phyloP scores from a whole-genome alignment of 495 filamentous ascomycete species.

The Cladorrhinum samala region DNA sequence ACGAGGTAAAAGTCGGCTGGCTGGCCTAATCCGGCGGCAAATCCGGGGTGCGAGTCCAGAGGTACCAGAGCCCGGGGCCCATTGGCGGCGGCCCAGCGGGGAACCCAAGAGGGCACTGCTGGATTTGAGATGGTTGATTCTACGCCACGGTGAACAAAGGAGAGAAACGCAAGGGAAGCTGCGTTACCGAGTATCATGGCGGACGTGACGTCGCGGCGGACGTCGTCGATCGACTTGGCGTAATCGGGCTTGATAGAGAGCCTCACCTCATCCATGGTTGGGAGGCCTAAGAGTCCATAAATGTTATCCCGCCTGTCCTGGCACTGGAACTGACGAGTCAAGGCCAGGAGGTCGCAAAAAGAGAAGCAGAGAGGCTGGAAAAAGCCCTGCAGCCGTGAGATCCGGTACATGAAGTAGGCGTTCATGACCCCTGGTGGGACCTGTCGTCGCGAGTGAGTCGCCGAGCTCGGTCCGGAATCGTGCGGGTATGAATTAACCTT shows the following conservation, averaged over 20 bases:
- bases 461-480: background rate
- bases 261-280: conserved; percentile 8
- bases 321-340: conserved; percentile 14
- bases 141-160: background rate
- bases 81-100: too few species aligned
- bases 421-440: conserved; percentile 7
- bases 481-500: too few species aligned
- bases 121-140: too few species aligned
- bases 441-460: background rate
- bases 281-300: conserved; percentile 13
- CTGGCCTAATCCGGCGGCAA: too few species aligned
- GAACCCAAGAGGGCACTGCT: too few species aligned
- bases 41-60: too few species aligned
- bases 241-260: conserved; percentile 8
- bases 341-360: conserved; percentile 11
- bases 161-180: background rate
- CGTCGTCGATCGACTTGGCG: background rate
- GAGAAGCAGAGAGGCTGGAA: conserved; percentile 8
- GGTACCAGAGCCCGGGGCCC: too few species aligned
- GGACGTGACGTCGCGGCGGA: background rate
- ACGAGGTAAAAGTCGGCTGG: too few species aligned
- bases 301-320: conserved; percentile 8
- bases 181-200: background rate
- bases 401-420: conserved; percentile 16
- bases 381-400: conserved; percentile 1